These are phyloP conservation scores for Kregervanrija delftensis DNA, from an alignment of 805 yeast genomes.

Conservation along the genomic window DNA sequence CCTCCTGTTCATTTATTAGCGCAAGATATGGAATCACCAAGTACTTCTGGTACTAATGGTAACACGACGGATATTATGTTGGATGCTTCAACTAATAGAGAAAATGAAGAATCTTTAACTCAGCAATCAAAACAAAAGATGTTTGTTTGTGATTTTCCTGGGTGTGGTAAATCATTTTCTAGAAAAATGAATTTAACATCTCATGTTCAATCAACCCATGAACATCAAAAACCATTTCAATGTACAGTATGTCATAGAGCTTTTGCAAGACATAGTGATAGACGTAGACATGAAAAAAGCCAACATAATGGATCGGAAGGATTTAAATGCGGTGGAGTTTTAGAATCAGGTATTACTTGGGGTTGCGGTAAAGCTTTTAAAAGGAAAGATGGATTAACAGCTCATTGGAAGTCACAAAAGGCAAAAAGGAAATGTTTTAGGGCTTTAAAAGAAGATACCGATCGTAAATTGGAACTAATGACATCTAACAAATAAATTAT, in stretches of 20 bases:
- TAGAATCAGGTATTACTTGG: slow-evolving; percentile 25
- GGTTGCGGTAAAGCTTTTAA: slow-evolving; percentile 31
- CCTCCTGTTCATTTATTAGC: too few species aligned
- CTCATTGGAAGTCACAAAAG: slow-evolving; percentile 31
- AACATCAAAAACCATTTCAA: slow-evolving; percentile 27
- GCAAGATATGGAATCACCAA: too few species aligned
- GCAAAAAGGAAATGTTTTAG: slow-evolving; percentile 28
- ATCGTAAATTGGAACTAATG: neutral
- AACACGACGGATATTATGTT: neutral
- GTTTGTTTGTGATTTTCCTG: slow-evolving; percentile 21
- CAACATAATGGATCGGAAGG: slow-evolving; percentile 23
- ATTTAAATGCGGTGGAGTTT: slow-evolving; percentile 25
- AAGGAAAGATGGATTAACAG: slow-evolving; percentile 30
- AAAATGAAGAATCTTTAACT: neutral
- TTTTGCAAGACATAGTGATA: slow-evolving; percentile 30
- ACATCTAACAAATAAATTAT: too few species aligned
- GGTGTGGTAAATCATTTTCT: slow-evolving; percentile 26
- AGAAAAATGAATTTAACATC: slow-evolving; percentile 29
- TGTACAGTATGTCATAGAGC: slow-evolving; percentile 23
- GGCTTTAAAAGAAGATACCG: slow-evolving; percentile 8
- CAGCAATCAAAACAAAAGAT: slow-evolving; percentile 7
- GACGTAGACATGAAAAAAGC: slow-evolving; percentile 28
- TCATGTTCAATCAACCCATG: slow-evolving; percentile 28
- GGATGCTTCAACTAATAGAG: neutral
- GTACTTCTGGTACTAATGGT: neutral